Percentiles rank a stretch among this genome's conserved stretches.
Evolutionary conservation across 2,329 filamentous ascomycete species (phyloP).

Genomic region (Plectosphaerella plurivora): DNA sequence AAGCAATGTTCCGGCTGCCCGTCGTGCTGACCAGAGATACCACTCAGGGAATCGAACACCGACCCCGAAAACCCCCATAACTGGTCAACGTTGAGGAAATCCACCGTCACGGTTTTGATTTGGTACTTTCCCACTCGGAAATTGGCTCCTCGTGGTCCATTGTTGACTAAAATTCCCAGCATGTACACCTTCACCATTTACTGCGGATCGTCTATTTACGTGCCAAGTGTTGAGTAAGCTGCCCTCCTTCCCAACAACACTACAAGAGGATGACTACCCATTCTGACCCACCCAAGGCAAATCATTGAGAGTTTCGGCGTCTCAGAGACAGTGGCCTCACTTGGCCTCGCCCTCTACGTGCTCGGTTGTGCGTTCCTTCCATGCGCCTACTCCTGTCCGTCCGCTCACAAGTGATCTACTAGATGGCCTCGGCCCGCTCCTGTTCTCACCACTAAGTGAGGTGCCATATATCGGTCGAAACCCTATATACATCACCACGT

Average conservation of each 20-base stretch:
- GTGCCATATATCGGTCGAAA: slow-evolving; percentile 8
- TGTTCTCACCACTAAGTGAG: slow-evolving; percentile 5
- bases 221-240: background rate
- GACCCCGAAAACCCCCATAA: slow-evolving; percentile 2
- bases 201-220: slow-evolving; percentile 8
- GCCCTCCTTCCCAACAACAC: background rate
- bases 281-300: background rate
- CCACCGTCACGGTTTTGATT: background rate
- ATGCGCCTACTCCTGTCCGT: too few species aligned
- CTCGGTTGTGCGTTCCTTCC: slow-evolving; percentile 4
- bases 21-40: background rate
- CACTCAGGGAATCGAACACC: background rate
- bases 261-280: background rate
- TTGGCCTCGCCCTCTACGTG: slow-evolving; percentile 7
- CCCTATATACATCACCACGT: slow-evolving; percentile 8
- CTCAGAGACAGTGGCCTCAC: slow-evolving; percentile 1
- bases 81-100: background rate
- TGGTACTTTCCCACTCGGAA: background rate
- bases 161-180: background rate
- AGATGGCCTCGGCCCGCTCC: slow-evolving; percentile 8
- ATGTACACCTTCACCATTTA: slow-evolving; percentile 5
- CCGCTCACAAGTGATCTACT: background rate
- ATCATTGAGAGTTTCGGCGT: slow-evolving; percentile 5
- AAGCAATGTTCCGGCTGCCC: background rate
- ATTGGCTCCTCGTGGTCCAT: background rate